phyloP scores from a whole-genome alignment of 108 stramenopile genomes.

The Seminavis robusta region DNA sequence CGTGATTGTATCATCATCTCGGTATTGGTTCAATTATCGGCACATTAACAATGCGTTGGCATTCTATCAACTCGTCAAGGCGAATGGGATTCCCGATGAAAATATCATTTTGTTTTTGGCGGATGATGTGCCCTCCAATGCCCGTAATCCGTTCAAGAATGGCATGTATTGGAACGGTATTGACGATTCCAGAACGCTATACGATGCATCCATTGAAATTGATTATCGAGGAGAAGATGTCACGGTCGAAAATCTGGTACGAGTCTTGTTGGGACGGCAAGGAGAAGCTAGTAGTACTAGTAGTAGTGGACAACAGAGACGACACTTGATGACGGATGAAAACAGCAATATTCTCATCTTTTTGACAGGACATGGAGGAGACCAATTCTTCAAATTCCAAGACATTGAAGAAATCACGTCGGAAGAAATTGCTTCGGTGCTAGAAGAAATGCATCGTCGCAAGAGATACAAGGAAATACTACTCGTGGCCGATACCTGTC shows the following conservation, averaged over 20 bases:
- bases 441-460: constrained; percentile 64
- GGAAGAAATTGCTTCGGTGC: constrained; percentile 60
- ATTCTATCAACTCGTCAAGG: constrained; percentile 56
- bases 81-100: constrained; percentile 71
- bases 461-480: constrained; percentile 62
- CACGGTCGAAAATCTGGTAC: constrained; percentile 87
- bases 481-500: constrained; percentile 93
- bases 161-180: constrained; percentile 51
- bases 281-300: constrained; percentile 24
- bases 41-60: constrained; percentile 85
- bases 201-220: constrained; percentile 64
- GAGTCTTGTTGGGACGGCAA: constrained; percentile 59
- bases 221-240: constrained; percentile 95
- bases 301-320: constrained; percentile 5
- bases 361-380: constrained; percentile 96
- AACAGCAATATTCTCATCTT: constrained; percentile 79
- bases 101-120: constrained; percentile 90
- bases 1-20: constrained; percentile 79
- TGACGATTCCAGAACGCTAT: constrained; percentile 26
- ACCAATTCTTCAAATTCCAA: constrained; percentile 96
- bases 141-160: constrained; percentile 65
- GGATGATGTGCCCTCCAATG: constrained; percentile 80
- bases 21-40: constrained; percentile 94
- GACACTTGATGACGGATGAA: no score
- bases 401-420: constrained; percentile 91